phyloP scores from a whole-genome alignment of 441 rosid genomes.

The Croton setiger region DNA sequence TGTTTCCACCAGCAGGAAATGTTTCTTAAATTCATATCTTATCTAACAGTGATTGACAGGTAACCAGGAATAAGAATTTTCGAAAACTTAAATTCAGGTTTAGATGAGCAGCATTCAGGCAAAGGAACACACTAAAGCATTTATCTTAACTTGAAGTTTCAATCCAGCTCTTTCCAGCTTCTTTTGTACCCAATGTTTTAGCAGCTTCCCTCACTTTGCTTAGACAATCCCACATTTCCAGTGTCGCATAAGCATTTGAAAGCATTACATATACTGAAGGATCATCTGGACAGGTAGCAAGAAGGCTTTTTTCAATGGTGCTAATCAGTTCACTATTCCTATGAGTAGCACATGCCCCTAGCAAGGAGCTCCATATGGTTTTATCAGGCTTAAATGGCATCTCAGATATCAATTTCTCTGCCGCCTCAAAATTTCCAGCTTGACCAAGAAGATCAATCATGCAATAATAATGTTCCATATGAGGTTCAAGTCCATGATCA shows the following conservation, averaged over 20 bases:
- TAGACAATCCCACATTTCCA: conserved; percentile 61
- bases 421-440: conserved; percentile 54
- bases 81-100: conserved; percentile 1
- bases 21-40: not conserved
- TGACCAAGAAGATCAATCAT: conserved; percentile 66
- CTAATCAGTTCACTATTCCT: conserved; percentile 37
- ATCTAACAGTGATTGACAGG: not conserved
- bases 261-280: conserved; percentile 54
- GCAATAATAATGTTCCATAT: conserved; percentile 60
- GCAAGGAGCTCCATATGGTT: conserved; percentile 67
- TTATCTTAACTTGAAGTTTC: conserved; percentile 29
- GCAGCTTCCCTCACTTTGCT: conserved; percentile 48
- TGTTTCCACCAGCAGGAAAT: not conserved
- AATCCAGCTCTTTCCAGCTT: conserved; percentile 61
- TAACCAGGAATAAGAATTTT: not conserved
- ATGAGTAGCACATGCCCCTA: conserved; percentile 56
- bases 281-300: conserved; percentile 39
- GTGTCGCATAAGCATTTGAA: conserved; percentile 60
- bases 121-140: not conserved
- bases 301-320: conserved; percentile 39
- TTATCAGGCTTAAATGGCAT: conserved; percentile 61
- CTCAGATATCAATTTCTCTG: conserved; percentile 37
- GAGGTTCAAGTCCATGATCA: conserved; percentile 48
- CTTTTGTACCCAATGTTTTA: conserved; percentile 44
- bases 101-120: not conserved